Conservation (phyloP, 2,329 filamentous ascomycete species). For the Arthrobotrys pseudoclavata region DNA sequence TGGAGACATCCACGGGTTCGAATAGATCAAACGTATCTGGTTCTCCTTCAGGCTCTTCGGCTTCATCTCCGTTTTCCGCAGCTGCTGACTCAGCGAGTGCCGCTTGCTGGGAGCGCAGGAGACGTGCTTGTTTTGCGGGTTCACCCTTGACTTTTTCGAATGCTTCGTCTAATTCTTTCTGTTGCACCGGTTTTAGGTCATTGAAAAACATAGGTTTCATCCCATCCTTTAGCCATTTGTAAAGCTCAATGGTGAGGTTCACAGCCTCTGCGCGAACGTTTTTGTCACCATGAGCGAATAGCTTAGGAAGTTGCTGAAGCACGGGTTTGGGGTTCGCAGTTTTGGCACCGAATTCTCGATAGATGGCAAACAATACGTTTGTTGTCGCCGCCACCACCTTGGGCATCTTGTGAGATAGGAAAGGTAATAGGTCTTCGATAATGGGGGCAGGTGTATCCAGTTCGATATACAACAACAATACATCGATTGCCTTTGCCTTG, state of each 20-base stretch:
- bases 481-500: conserved; percentile 88
- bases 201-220: conserved; percentile 99
- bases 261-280: conserved; percentile 96
- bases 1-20: conserved; percentile 86
- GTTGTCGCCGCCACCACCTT: conserved; percentile 86
- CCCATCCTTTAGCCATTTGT: conserved; percentile 95
- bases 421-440: conserved; percentile 88
- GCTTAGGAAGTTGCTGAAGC: conserved; percentile 87
- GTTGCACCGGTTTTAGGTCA: conserved; percentile 94
- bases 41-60: conserved; percentile 74
- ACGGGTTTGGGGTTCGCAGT: conserved; percentile 92
- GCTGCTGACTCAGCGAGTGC: conserved; percentile 79
- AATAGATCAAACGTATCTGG: conserved; percentile 85
- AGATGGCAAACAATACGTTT: conserved; percentile 82
- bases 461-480: conserved; percentile 88
- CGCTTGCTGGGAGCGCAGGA: conserved; percentile 89
- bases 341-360: conserved; percentile 95
- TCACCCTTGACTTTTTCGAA: conserved; percentile 96
- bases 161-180: conserved; percentile 90
- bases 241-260: conserved; percentile 90
- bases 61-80: conserved; percentile 72
- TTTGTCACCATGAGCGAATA: conserved; percentile 96
- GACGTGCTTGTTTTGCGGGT: conserved; percentile 88
- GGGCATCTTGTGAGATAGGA: conserved; percentile 87
- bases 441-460: conserved; percentile 86